Base-by-base conservation (phyloP, 169 alveolate species). In the Besnoitia besnoiti region DNA sequence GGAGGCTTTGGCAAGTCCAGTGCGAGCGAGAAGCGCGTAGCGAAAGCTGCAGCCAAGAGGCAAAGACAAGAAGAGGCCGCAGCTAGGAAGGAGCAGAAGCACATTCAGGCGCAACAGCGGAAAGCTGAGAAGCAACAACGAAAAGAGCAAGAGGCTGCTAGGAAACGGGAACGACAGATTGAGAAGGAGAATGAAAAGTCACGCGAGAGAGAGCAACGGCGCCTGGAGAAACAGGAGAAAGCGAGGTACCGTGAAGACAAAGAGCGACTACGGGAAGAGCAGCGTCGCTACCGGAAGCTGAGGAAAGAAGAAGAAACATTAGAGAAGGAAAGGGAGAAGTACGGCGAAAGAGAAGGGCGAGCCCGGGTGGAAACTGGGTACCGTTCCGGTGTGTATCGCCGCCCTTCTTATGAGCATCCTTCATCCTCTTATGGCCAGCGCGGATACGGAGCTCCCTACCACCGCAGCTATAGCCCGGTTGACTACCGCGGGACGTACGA, bases 191-290 rank as follows among this genome's bases (percentile, higher is more conserved):
- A 67, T n/a, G 47, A 67, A 44, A 39, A 33, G 44, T n/a, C 46
- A 10, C 80, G 80, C 40, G 46, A 24, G 27, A 67, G 33, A n/a
- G 80, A 35, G 5, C 40, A 37, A n/a, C 47, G 80, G 16, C 21
- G n/a, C 21, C 73, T 55, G 73, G 73, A 55, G 80, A 67, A 67
- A 21, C 80, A 67, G 80, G 47, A 67, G 80, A n/a, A 33, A 19
- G 27, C 12, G 44, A 37, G 16, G 33, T 37, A 37, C 33, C 80
- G 46, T 30, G n/a, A 67, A 33, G 47, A 37, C 44, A 67, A 67
- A 44, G 47, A 67, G 44, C 80, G 46, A 3, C 80, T 35, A 8
- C 80, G 40, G 33, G 80, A n/a, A 37, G 47, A 37, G 47, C 80
- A 67, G 80, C 80, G 46, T 35, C 80, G 80, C 44, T 35, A 67